phyloP scores from a whole-genome alignment of 345 rosid species.

The Euphorbia pulcherrima region DNA sequence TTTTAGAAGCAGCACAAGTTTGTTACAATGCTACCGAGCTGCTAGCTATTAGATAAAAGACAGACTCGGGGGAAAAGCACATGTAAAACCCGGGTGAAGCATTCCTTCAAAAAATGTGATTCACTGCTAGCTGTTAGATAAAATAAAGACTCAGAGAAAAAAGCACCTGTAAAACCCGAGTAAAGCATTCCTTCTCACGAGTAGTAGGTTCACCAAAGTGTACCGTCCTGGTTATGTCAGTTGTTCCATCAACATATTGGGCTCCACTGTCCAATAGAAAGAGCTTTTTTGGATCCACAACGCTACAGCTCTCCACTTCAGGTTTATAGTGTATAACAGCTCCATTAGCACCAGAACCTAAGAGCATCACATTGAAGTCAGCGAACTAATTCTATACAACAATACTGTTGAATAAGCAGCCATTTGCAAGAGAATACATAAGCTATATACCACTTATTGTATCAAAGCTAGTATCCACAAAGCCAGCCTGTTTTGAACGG shows the following conservation, averaged over 20 bases:
- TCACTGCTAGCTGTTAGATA: neutral
- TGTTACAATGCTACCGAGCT: too few species aligned
- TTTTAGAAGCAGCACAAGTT: too few species aligned
- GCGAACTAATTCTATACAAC: neutral
- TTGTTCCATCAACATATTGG: constrained; percentile 91
- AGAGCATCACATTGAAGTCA: constrained; percentile 16
- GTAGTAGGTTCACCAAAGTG: constrained; percentile 80
- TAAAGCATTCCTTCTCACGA: constrained; percentile 85
- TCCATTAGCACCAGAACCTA: constrained; percentile 96
- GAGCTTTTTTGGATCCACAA: constrained; percentile 64
- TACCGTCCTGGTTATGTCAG: constrained; percentile 92
- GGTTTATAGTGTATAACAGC: constrained; percentile 93
- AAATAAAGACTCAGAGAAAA: constrained; percentile 12
- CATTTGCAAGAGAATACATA: constrained; percentile 13
- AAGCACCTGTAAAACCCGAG: constrained; percentile 77
- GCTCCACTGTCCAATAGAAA: constrained; percentile 94
- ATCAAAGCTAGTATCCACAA: constrained; percentile 90
- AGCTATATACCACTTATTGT: constrained; percentile 76
- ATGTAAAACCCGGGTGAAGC: too few species aligned
- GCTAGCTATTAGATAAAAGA: too few species aligned
- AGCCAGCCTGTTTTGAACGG: constrained; percentile 76
- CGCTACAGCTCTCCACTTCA: constrained; percentile 74
- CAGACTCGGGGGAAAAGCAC: too few species aligned
- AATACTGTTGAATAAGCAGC: neutral
- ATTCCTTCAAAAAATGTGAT: neutral